phyloP scores from a whole-genome alignment of 306 rosid genomes.

The Cicer arietinum region DNA sequence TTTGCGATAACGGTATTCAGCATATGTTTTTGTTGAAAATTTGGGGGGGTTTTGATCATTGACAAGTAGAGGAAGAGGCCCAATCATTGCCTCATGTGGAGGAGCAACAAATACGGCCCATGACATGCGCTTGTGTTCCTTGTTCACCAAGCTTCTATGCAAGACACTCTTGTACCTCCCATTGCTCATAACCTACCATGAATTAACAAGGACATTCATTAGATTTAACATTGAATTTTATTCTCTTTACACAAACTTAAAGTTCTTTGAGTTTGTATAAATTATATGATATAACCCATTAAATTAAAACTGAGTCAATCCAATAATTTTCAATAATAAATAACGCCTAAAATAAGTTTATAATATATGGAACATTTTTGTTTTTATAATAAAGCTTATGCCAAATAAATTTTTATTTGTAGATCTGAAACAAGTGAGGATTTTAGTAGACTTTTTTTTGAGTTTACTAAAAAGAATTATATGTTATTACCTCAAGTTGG shows the following conservation, averaged over 20 bases:
- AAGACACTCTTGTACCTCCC: conserved; percentile 70
- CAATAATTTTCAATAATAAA: no score
- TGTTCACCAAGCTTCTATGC: conserved; percentile 74
- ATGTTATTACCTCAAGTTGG: conserved; percentile 58
- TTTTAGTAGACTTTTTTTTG: no score
- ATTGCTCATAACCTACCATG: conserved; percentile 62
- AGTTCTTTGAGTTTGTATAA: not conserved
- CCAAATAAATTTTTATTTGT: no score
- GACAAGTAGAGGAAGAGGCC: conserved; percentile 59
- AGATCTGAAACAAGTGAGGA: no score
- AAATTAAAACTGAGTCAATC: no score
- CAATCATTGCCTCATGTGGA: conserved; percentile 54
- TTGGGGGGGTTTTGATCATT: conserved; percentile 55
- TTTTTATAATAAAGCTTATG: no score
- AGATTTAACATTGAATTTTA: not conserved
- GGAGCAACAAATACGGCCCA: conserved; percentile 72
- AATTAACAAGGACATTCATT: not conserved
- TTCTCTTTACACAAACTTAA: not conserved
- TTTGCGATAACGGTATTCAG: conserved; percentile 65
- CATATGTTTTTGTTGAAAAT: conserved; percentile 66
- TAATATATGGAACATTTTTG: no score
- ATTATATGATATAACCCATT: not conserved
- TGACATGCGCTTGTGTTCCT: conserved; percentile 64
- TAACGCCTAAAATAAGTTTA: no score
- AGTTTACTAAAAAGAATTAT: no score